Percentiles rank a stretch among this genome's conserved stretches.
Conservation (phyloP, 2,329 filamentous ascomycete species). For the Nothomitra cinnamomea region DNA sequence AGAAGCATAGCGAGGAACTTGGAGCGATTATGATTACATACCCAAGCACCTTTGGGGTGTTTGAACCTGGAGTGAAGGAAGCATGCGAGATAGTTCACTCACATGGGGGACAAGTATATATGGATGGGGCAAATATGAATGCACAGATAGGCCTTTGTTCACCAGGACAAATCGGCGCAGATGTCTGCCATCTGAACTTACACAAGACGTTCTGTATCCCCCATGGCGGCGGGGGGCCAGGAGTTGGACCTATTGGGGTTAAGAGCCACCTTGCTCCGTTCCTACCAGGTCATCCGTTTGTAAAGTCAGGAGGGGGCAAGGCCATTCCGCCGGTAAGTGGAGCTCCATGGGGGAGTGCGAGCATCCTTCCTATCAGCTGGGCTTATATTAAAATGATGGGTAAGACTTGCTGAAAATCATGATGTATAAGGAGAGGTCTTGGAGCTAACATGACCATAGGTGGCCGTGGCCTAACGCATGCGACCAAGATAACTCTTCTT, state of each 20-base stretch:
- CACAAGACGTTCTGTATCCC: conserved; percentile 99
- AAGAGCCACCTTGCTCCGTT: conserved; percentile 62
- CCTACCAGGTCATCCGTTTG: conserved; percentile 54
- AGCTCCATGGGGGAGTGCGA: conserved; percentile 73
- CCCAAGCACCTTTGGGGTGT: conserved; percentile 86
- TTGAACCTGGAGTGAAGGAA: conserved; percentile 75
- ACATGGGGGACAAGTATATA: conserved; percentile 86
- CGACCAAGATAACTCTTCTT: conserved; percentile 81
- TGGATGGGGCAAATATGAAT: conserved; percentile 98
- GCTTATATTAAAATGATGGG: conserved; percentile 94
- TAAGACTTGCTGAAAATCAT: conserved; percentile 15
- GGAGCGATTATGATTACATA: conserved; percentile 96
- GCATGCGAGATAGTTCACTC: conserved; percentile 74
- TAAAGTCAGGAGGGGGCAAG: conserved; percentile 36
- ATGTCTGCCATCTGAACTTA: conserved; percentile 92
- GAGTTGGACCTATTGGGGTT: conserved; percentile 86
- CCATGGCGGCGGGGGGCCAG: conserved; percentile 84
- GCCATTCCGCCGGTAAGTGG: conserved; percentile 60
- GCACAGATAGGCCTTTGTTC: conserved; percentile 92
- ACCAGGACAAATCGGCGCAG: conserved; percentile 84
- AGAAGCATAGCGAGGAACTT: conserved; percentile 71
- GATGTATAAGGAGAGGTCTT: background rate
- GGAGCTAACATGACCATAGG: conserved; percentile 19
- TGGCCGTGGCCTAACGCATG: conserved; percentile 62
- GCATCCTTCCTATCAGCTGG: conserved; percentile 88